Conservation (phyloP, 1,139 yeast species). For the Nakaseomyces bracarensis region DNA sequence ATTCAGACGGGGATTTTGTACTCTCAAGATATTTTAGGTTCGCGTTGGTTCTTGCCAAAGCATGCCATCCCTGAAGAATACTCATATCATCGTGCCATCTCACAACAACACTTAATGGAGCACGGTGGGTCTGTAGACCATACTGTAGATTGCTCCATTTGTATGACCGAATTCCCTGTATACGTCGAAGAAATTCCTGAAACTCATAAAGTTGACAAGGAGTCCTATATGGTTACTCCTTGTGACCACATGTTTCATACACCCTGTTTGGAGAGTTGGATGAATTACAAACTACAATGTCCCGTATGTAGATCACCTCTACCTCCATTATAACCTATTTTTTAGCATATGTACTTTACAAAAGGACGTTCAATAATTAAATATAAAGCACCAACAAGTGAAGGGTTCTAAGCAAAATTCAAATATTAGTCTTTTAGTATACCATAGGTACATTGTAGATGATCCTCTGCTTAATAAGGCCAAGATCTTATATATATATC, state of each 20-base stretch:
- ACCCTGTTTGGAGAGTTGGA: constrained; percentile 84
- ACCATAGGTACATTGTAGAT: no score
- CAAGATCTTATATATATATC: no score
- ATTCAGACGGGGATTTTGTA: constrained; percentile 49
- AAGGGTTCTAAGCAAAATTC: no score
- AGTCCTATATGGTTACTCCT: constrained; percentile 79
- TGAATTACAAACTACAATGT: constrained; percentile 85
- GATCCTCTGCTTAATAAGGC: no score
- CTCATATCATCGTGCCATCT: constrained; percentile 42
- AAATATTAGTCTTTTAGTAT: no score
- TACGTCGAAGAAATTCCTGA: constrained; percentile 27
- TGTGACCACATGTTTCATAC: constrained; percentile 86
- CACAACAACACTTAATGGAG: constrained; percentile 24
- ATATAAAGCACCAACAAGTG: no score
- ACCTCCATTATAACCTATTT: constrained; percentile 50
- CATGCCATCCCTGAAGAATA: constrained; percentile 69
- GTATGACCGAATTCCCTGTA: constrained; percentile 64
- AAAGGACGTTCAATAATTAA: no score
- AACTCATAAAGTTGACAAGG: constrained; percentile 25
- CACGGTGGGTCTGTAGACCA: constrained; percentile 25
- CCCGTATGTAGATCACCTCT: constrained; percentile 84
- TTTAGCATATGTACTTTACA: neutral
- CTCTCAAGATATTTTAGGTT: constrained; percentile 60
- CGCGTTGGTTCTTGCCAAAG: constrained; percentile 77
- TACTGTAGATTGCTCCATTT: constrained; percentile 68